These are phyloP conservation scores for Suillus paluster DNA, from an alignment of 768 basidiomycete genomes.

Conservation along the genomic window DNA sequence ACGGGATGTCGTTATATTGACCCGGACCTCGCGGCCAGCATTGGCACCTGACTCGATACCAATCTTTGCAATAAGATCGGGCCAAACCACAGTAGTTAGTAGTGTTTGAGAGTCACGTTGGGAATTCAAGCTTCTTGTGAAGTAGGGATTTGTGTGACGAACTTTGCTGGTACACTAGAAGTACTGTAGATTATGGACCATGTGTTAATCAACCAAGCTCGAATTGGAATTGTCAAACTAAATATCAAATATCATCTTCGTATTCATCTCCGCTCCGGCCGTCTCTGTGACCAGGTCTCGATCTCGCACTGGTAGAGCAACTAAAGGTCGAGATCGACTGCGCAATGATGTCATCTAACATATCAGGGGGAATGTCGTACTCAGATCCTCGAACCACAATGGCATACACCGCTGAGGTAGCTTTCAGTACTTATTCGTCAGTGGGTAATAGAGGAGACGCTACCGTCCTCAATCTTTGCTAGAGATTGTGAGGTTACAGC, in stretches of 20 bases:
- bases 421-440: conserved; percentile 13
- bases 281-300: conserved; percentile 24
- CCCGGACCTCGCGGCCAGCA: neutral
- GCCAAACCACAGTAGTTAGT: neutral
- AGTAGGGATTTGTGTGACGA: neutral
- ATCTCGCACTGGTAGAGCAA: conserved; percentile 11
- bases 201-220: neutral
- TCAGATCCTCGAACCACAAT: conserved; percentile 75
- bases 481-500: conserved; percentile 84
- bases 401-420: conserved; percentile 65
- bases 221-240: neutral
- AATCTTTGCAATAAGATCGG: neutral
- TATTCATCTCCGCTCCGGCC: conserved; percentile 29
- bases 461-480: conserved; percentile 94
- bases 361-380: conserved; percentile 68
- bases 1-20: neutral
- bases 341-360: conserved; percentile 70
- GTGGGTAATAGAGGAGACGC: conserved; percentile 20
- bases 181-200: neutral
- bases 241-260: conserved; percentile 25
- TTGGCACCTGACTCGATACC: neutral
- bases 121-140: neutral
- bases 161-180: neutral
- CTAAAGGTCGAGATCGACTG: conserved; percentile 46
- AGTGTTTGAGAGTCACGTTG: neutral